Percentiles rank a stretch among this genome's conserved stretches.
Evolutionary conservation across 106 monocot species (phyloP).

Genomic region (Posidonia australis): DNA sequence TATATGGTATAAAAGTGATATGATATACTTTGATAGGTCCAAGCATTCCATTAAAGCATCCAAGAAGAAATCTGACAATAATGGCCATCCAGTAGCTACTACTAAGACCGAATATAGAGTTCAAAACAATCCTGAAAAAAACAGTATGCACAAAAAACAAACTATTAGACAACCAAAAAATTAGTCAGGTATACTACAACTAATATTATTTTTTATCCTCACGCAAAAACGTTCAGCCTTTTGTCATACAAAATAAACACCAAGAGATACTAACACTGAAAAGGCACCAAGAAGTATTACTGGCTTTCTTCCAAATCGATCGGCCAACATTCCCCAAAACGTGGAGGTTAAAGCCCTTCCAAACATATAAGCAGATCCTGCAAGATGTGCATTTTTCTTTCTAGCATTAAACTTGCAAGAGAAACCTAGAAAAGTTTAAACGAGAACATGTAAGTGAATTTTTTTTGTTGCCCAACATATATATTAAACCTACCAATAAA

Average conservation of each 20-base stretch:
- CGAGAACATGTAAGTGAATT: too few relatives aligned
- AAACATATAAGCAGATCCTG: constrained; percentile 17
- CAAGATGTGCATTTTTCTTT: too few relatives aligned
- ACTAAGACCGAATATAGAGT: constrained; percentile 15
- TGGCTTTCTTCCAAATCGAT: constrained; percentile 19
- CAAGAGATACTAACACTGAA: constrained; percentile 11
- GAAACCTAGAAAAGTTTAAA: too few relatives aligned
- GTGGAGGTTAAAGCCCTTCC: constrained; percentile 14
- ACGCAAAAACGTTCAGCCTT: too few relatives aligned
- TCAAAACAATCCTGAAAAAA: constrained; percentile 10
- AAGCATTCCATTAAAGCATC: constrained; percentile 22
- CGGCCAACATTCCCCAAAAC: constrained; percentile 19
- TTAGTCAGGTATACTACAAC: too few relatives aligned
- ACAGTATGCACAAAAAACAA: too few relatives aligned
- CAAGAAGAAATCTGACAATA: constrained; percentile 8
- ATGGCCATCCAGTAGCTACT: constrained; percentile 20
- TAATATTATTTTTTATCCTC: too few relatives aligned
- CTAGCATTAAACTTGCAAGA: too few relatives aligned
- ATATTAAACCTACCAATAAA: constrained; percentile 31
- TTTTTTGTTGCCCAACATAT: too few relatives aligned
- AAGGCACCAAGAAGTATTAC: constrained; percentile 16
- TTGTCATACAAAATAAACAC: too few relatives aligned
- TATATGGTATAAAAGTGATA: too few relatives aligned
- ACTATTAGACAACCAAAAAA: too few relatives aligned
- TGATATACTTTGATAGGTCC: constrained; percentile 20